A percentile compares a stretch with the other conserved stretches of the same genome.
These are phyloP conservation scores for Penicillium brevicompactum DNA, from an alignment of 2,329 filamentous ascomycete species.

Conservation along the genomic window DNA sequence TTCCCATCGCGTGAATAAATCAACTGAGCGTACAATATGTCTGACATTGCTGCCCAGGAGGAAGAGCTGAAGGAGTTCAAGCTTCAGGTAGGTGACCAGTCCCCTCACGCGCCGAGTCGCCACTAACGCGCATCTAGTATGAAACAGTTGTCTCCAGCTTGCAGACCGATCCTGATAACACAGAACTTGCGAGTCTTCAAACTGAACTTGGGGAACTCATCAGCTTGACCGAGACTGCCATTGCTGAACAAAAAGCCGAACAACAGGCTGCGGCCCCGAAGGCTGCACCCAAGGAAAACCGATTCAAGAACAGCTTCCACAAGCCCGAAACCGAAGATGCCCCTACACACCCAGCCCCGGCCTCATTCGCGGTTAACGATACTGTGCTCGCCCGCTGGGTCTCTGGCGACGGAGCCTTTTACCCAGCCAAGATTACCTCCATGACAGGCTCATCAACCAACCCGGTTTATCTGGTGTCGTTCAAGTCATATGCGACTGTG, in stretches of 20 bases:
- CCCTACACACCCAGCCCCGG: constrained; percentile 50
- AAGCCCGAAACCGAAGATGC: constrained; percentile 55
- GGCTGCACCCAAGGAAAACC: constrained; percentile 66
- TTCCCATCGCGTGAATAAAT: background rate
- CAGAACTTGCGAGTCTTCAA: constrained; percentile 74
- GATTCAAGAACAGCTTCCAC: constrained; percentile 67
- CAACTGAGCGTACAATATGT: constrained; percentile 34
- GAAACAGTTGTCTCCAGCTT: constrained; percentile 76
- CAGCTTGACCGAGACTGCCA: constrained; percentile 73
- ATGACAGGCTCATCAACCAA: constrained; percentile 90
- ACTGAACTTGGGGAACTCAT: constrained; percentile 82
- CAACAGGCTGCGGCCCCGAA: constrained; percentile 53
- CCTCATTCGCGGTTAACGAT: constrained; percentile 82
- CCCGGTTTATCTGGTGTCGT: constrained; percentile 92
- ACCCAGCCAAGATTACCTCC: constrained; percentile 87
- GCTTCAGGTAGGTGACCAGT: constrained; percentile 51
- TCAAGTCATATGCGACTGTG: constrained; percentile 81
- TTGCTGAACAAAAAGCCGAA: constrained; percentile 70
- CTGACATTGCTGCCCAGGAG: constrained; percentile 47
- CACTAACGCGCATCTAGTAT: constrained; percentile 56
- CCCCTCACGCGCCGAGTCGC: background rate
- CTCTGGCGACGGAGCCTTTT: constrained; percentile 85
- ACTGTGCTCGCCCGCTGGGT: constrained; percentile 87
- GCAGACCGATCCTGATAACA: constrained; percentile 77
- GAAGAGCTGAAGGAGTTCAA: constrained; percentile 62